Percentiles rank a stretch among this genome's conserved stretches.
Evolutionary conservation across 177 flowering plant species (phyloP).

Genomic region (Vitis hybrid): DNA sequence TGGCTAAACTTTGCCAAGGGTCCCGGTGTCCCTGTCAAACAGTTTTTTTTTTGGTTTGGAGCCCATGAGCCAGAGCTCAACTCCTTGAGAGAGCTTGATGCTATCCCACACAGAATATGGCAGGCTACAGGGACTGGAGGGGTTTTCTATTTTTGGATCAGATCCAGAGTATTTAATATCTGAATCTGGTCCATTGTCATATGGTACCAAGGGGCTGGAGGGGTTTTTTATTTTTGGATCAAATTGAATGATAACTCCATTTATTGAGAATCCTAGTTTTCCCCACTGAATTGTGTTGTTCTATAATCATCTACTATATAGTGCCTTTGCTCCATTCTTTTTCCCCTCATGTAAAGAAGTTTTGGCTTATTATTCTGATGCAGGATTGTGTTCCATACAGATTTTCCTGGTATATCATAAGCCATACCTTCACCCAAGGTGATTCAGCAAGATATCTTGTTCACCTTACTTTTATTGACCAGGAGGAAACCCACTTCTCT

Average conservation of each 20-base stretch:
- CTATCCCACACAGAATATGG: background rate
- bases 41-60: too few species aligned
- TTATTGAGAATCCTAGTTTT: background rate
- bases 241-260: background rate
- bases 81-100: too few species aligned
- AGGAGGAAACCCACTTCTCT: background rate
- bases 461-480: background rate
- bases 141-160: too few species aligned
- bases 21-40: too few species aligned
- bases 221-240: background rate
- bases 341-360: background rate
- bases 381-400: conserved; percentile 31
- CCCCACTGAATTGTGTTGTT: background rate
- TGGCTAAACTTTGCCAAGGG: too few species aligned
- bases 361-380: conserved; percentile 9
- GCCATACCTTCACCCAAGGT: conserved; percentile 67
- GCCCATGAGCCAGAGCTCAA: too few species aligned
- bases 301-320: background rate
- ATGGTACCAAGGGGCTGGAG: too few species aligned
- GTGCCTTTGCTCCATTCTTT: background rate
- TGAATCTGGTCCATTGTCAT: background rate
- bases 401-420: conserved; percentile 20
- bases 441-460: background rate
- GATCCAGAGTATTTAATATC: background rate
- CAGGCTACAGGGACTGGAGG: too few species aligned